Conservation (phyloP, 2,329 filamentous ascomycete genomes). For the Cephalotrichum gorgonifer region DNA sequence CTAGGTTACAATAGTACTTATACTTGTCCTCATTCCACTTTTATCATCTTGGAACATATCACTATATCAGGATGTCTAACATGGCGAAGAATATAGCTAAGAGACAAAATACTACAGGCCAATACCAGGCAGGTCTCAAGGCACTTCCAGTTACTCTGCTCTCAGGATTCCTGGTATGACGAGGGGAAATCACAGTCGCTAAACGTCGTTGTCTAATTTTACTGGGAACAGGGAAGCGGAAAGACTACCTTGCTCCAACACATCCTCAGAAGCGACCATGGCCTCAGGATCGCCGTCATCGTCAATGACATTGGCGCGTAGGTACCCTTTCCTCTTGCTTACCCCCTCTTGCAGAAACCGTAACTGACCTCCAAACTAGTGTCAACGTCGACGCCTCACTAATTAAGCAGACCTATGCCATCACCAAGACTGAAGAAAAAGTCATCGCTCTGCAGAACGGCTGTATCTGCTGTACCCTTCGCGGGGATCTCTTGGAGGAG, state of each 20-base stretch:
- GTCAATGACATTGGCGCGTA: constrained; percentile 62
- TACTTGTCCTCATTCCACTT: not conserved
- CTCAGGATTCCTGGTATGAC: constrained; percentile 44
- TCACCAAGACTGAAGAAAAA: constrained; percentile 52
- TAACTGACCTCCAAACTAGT: constrained; percentile 16
- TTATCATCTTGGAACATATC: not conserved
- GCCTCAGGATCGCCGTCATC: constrained; percentile 58
- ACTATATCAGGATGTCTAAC: not conserved
- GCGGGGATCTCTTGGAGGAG: constrained; percentile 61
- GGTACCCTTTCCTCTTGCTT: constrained; percentile 9
- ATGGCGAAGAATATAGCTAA: not conserved
- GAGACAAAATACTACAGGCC: not conserved
- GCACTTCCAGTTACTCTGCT: constrained; percentile 48
- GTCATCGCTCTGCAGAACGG: constrained; percentile 61
- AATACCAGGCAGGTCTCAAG: constrained; percentile 3
- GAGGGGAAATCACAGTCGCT: not conserved
- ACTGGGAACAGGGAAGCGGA: constrained; percentile 44
- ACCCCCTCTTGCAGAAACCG: not conserved
- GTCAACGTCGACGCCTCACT: constrained; percentile 57
- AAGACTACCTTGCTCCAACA: constrained; percentile 63
- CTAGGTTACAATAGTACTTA: not conserved
- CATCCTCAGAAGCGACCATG: constrained; percentile 57
- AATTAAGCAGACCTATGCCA: constrained; percentile 42
- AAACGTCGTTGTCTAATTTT: not conserved
- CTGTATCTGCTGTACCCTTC: constrained; percentile 67